A percentile compares a stretch with the other conserved stretches of the same genome.
Evolutionary conservation across 257 asterid genomes (phyloP).

Genomic region (Verbena officinalis): DNA sequence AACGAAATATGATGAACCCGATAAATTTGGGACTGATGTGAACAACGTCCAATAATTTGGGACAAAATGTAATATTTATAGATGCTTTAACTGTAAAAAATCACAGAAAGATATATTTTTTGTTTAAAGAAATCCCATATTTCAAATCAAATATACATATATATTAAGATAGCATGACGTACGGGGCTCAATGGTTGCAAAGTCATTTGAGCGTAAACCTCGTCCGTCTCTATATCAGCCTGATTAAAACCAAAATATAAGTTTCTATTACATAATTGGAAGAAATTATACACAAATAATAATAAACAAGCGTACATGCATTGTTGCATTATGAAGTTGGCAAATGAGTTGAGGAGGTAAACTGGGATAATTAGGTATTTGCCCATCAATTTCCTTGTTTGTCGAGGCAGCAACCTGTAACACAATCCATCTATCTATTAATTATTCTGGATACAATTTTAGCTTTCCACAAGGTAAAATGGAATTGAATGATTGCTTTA

Average conservation of each 20-base stretch:
- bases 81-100: too few species aligned
- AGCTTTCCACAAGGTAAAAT: too few species aligned
- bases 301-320: conserved; percentile 43
- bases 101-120: too few species aligned
- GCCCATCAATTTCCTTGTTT: conserved; percentile 48
- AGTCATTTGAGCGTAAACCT: conserved; percentile 56
- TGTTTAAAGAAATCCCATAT: too few species aligned
- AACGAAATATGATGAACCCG: too few species aligned
- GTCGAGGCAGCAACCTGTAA: conserved; percentile 55
- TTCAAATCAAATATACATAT: not conserved
- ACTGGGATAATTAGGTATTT: conserved; percentile 45
- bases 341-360: conserved; percentile 52
- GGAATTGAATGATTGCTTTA: too few species aligned
- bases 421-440: not conserved
- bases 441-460: not conserved
- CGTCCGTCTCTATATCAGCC: conserved; percentile 59
- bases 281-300: not conserved
- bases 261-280: conserved; percentile 1
- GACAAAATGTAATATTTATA: too few species aligned
- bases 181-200: conserved; percentile 53
- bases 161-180: conserved; percentile 11
- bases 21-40: too few species aligned
- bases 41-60: too few species aligned
- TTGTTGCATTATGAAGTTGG: conserved; percentile 54
- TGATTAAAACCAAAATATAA: conserved; percentile 21